Evolutionary conservation across 1,284 basidiomycete species (phyloP).

Genomic region (Fomitopsis betulina): DNA sequence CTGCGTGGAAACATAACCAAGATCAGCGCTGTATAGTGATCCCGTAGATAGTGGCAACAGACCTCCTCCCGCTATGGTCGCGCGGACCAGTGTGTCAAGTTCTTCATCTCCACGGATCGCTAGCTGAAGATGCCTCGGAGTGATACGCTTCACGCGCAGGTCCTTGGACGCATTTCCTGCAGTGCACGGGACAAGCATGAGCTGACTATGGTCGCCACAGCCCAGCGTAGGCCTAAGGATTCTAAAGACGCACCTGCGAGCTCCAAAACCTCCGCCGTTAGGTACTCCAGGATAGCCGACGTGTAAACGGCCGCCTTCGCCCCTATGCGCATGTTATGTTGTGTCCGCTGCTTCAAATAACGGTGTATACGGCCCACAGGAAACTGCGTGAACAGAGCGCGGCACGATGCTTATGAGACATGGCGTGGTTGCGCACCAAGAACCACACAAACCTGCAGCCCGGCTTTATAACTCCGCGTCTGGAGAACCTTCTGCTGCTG

Average conservation of each 20-base stretch:
- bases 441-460: slow-evolving; percentile 63
- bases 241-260: slow-evolving; percentile 62
- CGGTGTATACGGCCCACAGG: slow-evolving; percentile 94
- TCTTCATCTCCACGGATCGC: slow-evolving; percentile 97
- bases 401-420: slow-evolving; percentile 13
- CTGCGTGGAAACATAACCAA: slow-evolving; percentile 29
- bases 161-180: slow-evolving; percentile 94
- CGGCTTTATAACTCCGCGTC: slow-evolving; percentile 80
- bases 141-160: slow-evolving; percentile 94
- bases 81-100: slow-evolving; percentile 72
- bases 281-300: slow-evolving; percentile 87
- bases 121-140: slow-evolving; percentile 88
- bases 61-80: slow-evolving; percentile 57
- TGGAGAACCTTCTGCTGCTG: slow-evolving; percentile 38
- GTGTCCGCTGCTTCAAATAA: slow-evolving; percentile 90
- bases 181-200: not conserved
- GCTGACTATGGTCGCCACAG: not conserved
- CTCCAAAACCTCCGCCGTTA: slow-evolving; percentile 89
- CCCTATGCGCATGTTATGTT: slow-evolving; percentile 90
- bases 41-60: slow-evolving; percentile 27
- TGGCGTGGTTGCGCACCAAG: slow-evolving; percentile 20
- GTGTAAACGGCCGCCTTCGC: slow-evolving; percentile 92
- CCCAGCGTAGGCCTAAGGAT: not conserved
- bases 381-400: slow-evolving; percentile 49
- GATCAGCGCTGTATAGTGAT: not conserved